These are phyloP conservation scores for Pseudonitzschia pungens DNA, from an alignment of 108 stramenopile species.

Conservation along the genomic window DNA sequence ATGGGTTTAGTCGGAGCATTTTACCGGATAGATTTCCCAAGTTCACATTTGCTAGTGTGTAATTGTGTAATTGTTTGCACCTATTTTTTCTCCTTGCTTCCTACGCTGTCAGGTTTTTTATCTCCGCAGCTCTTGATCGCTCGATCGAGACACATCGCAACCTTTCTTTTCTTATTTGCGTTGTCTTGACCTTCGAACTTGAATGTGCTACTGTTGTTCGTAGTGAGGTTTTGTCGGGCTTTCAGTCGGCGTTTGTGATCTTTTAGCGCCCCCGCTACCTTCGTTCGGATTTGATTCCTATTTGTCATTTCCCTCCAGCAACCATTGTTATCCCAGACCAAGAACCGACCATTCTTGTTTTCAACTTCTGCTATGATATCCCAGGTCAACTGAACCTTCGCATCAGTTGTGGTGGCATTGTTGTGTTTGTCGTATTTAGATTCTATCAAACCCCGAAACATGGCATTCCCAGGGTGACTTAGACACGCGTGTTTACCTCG, in stretches of 20 bases:
- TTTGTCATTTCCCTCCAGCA: conserved; percentile 6
- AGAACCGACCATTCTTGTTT: conserved; percentile 2
- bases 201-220: conserved; percentile 6
- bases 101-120: not conserved
- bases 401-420: not conserved
- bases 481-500: conserved; percentile 7
- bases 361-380: conserved; percentile 5
- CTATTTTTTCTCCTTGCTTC: no score
- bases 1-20: no score
- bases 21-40: no score
- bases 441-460: conserved; percentile 14
- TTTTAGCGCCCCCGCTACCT: conserved; percentile 11
- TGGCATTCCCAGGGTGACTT: conserved; percentile 17
- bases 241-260: conserved; percentile 15
- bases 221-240: not conserved
- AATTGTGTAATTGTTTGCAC: no score
- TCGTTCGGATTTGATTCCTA: not conserved
- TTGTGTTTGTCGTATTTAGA: conserved; percentile 1
- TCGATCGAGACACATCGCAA: not conserved
- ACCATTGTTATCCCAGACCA: conserved; percentile 5
- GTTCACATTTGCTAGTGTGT: no score
- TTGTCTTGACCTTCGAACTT: not conserved
- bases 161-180: conserved; percentile 10
- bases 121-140: not conserved
- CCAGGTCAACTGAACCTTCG: conserved; percentile 9